These are phyloP conservation scores for Chaetomiaceae sp. DNA, from an alignment of 2,329 filamentous ascomycete genomes.

Conservation along the genomic window DNA sequence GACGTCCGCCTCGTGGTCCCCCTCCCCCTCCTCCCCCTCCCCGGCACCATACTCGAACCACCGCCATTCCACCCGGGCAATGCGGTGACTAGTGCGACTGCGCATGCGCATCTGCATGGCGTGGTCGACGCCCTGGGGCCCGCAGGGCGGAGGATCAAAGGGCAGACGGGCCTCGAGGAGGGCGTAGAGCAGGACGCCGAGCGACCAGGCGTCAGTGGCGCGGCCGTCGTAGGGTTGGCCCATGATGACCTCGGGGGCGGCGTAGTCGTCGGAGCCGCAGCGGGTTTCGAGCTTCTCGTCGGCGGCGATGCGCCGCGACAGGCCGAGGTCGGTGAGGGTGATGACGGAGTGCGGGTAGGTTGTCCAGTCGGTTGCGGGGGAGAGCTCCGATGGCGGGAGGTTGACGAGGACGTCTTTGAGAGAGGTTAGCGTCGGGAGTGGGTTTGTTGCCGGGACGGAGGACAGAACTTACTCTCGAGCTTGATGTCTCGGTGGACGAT, in stretches of 20 bases:
- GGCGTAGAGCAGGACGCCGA: slow-evolving; percentile 89
- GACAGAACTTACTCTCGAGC: slow-evolving; percentile 55
- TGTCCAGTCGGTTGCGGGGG: slow-evolving; percentile 61
- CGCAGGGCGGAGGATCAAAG: slow-evolving; percentile 83
- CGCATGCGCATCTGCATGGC: slow-evolving; percentile 57
- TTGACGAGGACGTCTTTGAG: slow-evolving; percentile 82
- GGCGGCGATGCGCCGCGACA: slow-evolving; percentile 79
- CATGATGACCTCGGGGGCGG: slow-evolving; percentile 92
- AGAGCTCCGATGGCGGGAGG: slow-evolving; percentile 64
- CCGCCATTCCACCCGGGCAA: slow-evolving; percentile 90
- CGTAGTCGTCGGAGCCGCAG: slow-evolving; percentile 95
- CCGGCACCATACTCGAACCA: slow-evolving; percentile 84
- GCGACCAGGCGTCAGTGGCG: slow-evolving; percentile 87
- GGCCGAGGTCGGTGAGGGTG: slow-evolving; percentile 85
- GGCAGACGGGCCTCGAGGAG: slow-evolving; percentile 89
- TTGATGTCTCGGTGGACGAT: slow-evolving; percentile 98
- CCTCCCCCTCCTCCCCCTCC: slow-evolving; percentile 46
- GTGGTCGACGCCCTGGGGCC: slow-evolving; percentile 47
- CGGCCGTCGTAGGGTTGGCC: slow-evolving; percentile 92
- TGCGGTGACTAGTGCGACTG: slow-evolving; percentile 85
- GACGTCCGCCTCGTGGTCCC: slow-evolving; percentile 71
- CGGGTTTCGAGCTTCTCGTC: slow-evolving; percentile 88
- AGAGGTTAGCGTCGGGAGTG: slow-evolving; percentile 2
- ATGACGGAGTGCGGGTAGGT: slow-evolving; percentile 77
- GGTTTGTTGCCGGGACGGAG: neutral